Evolutionary conservation across 805 yeast genomes (phyloP).

Genomic region (Candida manassasensis): DNA sequence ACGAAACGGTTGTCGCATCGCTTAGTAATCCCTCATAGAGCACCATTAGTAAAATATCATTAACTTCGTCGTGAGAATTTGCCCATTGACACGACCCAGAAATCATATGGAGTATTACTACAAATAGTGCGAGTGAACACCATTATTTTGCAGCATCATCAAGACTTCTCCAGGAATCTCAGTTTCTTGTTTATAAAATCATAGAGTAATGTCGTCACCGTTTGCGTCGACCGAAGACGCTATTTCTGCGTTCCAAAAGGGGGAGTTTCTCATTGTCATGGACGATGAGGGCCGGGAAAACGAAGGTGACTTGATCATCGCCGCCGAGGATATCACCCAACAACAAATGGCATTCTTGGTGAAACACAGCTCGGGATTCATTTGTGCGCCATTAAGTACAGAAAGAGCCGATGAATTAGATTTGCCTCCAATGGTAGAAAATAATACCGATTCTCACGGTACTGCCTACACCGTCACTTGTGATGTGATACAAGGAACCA

Average conservation of each 20-base stretch:
- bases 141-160: too few relatives aligned
- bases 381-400: slow-evolving; percentile 83
- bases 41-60: too few relatives aligned
- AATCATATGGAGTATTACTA: too few relatives aligned
- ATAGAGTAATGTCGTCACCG: not conserved
- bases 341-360: slow-evolving; percentile 93
- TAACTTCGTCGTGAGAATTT: too few relatives aligned
- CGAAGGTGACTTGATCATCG: slow-evolving; percentile 93
- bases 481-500: slow-evolving; percentile 81
- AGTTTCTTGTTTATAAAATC: too few relatives aligned
- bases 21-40: too few relatives aligned
- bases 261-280: slow-evolving; percentile 90
- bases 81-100: too few relatives aligned
- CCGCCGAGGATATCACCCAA: slow-evolving; percentile 78
- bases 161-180: too few relatives aligned
- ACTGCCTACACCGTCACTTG: slow-evolving; percentile 95
- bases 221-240: slow-evolving; percentile 44
- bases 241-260: slow-evolving; percentile 63
- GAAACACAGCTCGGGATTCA: slow-evolving; percentile 82
- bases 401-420: slow-evolving; percentile 75
- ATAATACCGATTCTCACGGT: slow-evolving; percentile 77
- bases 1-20: too few relatives aligned
- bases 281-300: slow-evolving; percentile 95
- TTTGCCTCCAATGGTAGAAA: slow-evolving; percentile 70
- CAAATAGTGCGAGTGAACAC: too few relatives aligned